These are phyloP conservation scores for Hirsutella minnesotensis DNA, from an alignment of 2,329 filamentous ascomycete species.

Conservation along the genomic window DNA sequence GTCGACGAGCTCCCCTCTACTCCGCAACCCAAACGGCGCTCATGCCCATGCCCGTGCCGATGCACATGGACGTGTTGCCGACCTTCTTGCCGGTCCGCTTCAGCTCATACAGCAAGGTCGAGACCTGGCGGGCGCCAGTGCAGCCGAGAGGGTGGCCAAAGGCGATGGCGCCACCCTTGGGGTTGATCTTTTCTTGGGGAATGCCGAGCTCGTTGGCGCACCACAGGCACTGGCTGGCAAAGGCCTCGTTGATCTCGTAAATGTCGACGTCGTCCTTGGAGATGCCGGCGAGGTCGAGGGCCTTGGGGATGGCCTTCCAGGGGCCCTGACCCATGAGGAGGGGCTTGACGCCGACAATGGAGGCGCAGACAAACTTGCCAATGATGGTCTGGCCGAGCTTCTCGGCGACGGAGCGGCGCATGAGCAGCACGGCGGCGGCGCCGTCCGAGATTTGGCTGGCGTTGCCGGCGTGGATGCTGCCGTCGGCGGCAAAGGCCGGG, in stretches of 20 bases:
- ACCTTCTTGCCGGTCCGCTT: conserved; percentile 74
- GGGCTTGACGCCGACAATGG: conserved; percentile 79
- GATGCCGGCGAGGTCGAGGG: conserved; percentile 77
- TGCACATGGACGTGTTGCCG: conserved; percentile 90
- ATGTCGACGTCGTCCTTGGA: conserved; percentile 87
- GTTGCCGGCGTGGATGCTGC: conserved; percentile 91
- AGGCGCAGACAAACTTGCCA: conserved; percentile 82
- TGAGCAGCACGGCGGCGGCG: conserved; percentile 86
- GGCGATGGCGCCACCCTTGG: conserved; percentile 91
- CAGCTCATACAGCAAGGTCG: conserved; percentile 82
- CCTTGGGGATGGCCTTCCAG: conserved; percentile 90
- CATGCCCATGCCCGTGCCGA: conserved; percentile 97
- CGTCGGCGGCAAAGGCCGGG: conserved; percentile 82
- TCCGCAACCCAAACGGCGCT: conserved; percentile 92
- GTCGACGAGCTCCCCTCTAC: conserved; percentile 30
- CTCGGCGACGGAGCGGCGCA: conserved; percentile 88
- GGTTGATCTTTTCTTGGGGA: conserved; percentile 81
- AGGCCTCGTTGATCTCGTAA: conserved; percentile 98
- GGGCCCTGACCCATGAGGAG: conserved; percentile 94
- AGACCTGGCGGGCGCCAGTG: conserved; percentile 88
- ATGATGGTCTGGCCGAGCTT: conserved; percentile 77
- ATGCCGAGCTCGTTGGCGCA: conserved; percentile 81
- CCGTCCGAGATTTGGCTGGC: conserved; percentile 93
- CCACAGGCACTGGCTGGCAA: conserved; percentile 90
- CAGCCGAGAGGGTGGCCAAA: conserved; percentile 93